Percentiles rank a stretch among this genome's conserved stretches.
Conservation (phyloP, 805 yeast genomes). For the Candida takata region DNA sequence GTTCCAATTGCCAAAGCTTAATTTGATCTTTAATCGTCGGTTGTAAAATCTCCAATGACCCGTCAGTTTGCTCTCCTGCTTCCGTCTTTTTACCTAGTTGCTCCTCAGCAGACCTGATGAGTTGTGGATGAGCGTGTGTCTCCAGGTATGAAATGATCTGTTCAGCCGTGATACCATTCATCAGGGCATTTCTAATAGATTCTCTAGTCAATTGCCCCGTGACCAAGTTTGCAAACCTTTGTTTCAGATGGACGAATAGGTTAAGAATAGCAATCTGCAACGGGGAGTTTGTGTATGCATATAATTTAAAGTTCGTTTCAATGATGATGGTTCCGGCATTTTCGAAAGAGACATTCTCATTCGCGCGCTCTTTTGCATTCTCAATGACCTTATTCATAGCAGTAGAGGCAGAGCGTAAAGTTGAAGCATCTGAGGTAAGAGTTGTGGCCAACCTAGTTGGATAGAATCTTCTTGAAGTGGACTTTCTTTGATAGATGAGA, state of each 20-base stretch:
- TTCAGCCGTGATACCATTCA: constrained; percentile 89
- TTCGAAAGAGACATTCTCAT: constrained; percentile 15
- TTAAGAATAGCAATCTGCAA: constrained; percentile 89
- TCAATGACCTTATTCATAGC: constrained; percentile 65
- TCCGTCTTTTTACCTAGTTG: constrained; percentile 60
- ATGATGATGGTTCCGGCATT: constrained; percentile 69
- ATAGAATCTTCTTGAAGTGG: constrained; percentile 60
- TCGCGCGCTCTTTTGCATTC: constrained; percentile 21
- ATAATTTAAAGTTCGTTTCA: constrained; percentile 90
- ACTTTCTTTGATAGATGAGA: constrained; percentile 62
- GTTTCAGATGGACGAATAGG: constrained; percentile 75
- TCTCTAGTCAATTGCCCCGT: constrained; percentile 92
- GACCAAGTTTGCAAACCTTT: constrained; percentile 87
- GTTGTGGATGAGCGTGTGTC: constrained; percentile 90
- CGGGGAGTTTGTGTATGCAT: constrained; percentile 91
- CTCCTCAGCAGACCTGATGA: constrained; percentile 70
- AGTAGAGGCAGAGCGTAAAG: constrained; percentile 63
- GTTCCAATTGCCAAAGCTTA: constrained; percentile 90
- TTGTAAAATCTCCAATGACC: constrained; percentile 62
- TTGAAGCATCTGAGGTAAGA: constrained; percentile 74
- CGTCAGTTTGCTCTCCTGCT: constrained; percentile 40
- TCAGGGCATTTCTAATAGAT: constrained; percentile 75
- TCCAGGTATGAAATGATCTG: constrained; percentile 86
- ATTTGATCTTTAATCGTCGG: constrained; percentile 98
- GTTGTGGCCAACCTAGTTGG: constrained; percentile 91